Evolutionary conservation across 345 rosid species (phyloP), one percentile per base, ranked within the genome.

Genomic region (Lepidium sativum): DNA sequence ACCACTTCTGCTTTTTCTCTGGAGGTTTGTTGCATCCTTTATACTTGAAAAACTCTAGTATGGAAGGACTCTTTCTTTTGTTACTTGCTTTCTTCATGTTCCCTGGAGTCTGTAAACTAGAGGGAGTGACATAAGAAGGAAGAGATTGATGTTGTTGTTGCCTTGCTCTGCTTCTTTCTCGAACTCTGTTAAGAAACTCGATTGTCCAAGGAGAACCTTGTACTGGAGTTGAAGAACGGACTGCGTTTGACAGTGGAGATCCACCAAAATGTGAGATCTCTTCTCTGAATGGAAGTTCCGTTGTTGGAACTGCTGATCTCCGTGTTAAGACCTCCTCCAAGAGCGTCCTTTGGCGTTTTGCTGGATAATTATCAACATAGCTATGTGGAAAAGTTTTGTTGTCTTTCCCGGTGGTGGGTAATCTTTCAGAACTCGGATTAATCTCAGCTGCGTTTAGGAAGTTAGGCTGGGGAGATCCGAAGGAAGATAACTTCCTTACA

Each of bases 141-240:
- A 78, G 84, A 60, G 82, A 66, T 67, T 79, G 86, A 74, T 71
- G 86, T 76, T 71, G 86, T 48, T 79, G 81, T 69, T 67, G 25
- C 52, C 73, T 59, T 66, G 72, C 67, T 78, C 78, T 91, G 78
- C 88, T 82, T 78, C 83, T 90, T 75, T 91, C 94, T 70, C 86
- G 78, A 55, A 85, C 77, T 79, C 85, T 78, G 69, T 91, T 95
- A 35, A 95, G 87, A 77, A 91, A 91, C 56, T 85, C 95, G n/a
- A 86, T 75, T 2, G 94, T 88, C 97, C 99, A 95, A 45, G 99
- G 96, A 29, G 97, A 91, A 62, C 86, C 79, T 75, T 78, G 78
- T 23, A 71, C 83, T 60, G 76, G 76, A 68, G 50, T 66, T 44
- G 77, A 54, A 41, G 88, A 82, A 72, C 8, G 82, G 64, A 91